A percentile compares a stretch with the other conserved stretches of the same genome.
Evolutionary conservation across 192 early-diverging fungal genomes (phyloP).

Genomic region (Nowakowskiella sp.): DNA sequence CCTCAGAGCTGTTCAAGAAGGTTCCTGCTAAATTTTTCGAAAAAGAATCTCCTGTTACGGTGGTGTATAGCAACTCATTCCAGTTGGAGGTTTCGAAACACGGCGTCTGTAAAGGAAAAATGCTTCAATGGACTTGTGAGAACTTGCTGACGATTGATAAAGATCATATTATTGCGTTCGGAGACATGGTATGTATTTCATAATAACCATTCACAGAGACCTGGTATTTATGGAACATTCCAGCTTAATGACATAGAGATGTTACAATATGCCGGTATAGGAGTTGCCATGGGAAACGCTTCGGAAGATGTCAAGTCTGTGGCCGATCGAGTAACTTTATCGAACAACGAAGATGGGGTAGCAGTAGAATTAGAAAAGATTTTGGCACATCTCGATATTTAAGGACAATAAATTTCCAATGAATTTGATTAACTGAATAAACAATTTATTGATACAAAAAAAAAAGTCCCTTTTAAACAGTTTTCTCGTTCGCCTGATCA

Average conservation of each 20-base stretch:
- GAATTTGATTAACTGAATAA: too few relatives aligned
- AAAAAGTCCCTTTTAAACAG: too few relatives aligned
- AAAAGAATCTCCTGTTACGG: not conserved
- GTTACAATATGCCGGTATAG: slow-evolving; percentile 9
- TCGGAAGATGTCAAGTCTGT: slow-evolving; percentile 8
- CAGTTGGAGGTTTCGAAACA: slow-evolving; percentile 1
- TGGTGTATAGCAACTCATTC: not conserved
- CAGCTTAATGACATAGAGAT: slow-evolving; percentile 13
- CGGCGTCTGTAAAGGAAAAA: slow-evolving; percentile 11
- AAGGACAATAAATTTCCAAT: too few relatives aligned
- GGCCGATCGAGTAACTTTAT: slow-evolving; percentile 10
- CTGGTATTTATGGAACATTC: too few relatives aligned
- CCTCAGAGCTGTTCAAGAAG: too few relatives aligned
- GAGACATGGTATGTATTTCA: too few relatives aligned
- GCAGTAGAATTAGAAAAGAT: slow-evolving; percentile 11
- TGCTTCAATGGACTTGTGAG: not conserved
- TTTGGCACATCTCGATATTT: too few relatives aligned
- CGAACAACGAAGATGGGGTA: slow-evolving; percentile 11
- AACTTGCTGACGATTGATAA: not conserved
- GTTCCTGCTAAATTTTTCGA: too few relatives aligned
- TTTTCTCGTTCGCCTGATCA: too few relatives aligned
- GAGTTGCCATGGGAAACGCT: slow-evolving; percentile 12
- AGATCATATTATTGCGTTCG: slow-evolving; percentile 10
- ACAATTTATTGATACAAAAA: too few relatives aligned
- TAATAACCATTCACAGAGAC: too few relatives aligned